Percentiles rank a stretch among this genome's conserved stretches.
Evolutionary conservation across 2,329 filamentous ascomycete species (phyloP).

Genomic region (Polychaeton citri): DNA sequence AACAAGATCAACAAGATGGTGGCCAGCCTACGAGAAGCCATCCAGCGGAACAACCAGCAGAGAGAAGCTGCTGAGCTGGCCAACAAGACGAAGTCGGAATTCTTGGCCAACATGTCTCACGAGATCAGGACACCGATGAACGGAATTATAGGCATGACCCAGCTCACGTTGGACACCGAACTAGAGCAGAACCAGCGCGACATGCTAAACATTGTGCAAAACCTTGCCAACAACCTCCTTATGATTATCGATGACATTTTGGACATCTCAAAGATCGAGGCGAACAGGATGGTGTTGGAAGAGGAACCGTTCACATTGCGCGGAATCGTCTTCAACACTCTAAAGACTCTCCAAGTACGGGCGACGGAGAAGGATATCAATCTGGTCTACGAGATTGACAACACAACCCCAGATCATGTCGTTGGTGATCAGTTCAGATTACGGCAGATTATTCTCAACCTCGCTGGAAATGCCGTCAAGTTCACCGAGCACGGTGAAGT

Average conservation of each 20-base stretch:
- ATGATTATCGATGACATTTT: constrained; percentile 84
- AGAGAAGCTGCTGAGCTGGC: constrained; percentile 91
- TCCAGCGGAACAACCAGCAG: constrained; percentile 89
- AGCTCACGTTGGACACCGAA: constrained; percentile 85
- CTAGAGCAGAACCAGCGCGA: constrained; percentile 90
- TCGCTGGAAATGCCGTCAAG: constrained; percentile 97
- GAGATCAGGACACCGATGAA: constrained; percentile 97
- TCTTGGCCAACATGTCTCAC: constrained; percentile 97
- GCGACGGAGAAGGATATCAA: constrained; percentile 92
- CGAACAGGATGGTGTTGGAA: constrained; percentile 95
- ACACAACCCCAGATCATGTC: constrained; percentile 85
- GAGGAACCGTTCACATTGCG: constrained; percentile 92
- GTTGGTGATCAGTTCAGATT: constrained; percentile 93
- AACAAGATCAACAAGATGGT: constrained; percentile 99
- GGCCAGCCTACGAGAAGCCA: constrained; percentile 85
- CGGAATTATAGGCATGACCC: constrained; percentile 96
- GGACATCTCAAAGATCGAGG: constrained; percentile 69
- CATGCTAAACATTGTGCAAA: constrained; percentile 97
- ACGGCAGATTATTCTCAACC: constrained; percentile 89
- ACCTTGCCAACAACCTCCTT: constrained; percentile 84
- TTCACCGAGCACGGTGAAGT: constrained; percentile 97
- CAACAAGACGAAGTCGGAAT: constrained; percentile 97
- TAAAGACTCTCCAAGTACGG: constrained; percentile 94
- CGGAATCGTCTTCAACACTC: constrained; percentile 88
- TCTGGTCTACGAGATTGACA: constrained; percentile 86